Percentiles rank a stretch among this genome's conserved stretches.
Conservation (phyloP, 2,329 filamentous ascomycete genomes). For the Orbilia blumenaviensis region DNA sequence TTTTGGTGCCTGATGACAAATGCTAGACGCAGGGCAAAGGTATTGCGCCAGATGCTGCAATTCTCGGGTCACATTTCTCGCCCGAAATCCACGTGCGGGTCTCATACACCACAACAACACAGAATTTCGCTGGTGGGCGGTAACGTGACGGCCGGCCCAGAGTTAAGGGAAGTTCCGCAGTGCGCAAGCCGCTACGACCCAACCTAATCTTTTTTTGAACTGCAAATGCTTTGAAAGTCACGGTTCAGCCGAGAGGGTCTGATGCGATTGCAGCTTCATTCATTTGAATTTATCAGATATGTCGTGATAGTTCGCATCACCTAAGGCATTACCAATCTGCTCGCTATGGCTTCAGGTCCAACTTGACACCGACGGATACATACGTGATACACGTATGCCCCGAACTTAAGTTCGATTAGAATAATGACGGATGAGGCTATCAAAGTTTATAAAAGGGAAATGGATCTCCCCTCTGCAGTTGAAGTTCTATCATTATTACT, state of each 20-base stretch:
- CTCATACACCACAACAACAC: slow-evolving; percentile 6
- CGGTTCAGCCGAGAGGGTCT: background rate
- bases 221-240: background rate
- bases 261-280: background rate
- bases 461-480: background rate
- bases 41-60: slow-evolving; percentile 1
- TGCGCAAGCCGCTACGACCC: background rate
- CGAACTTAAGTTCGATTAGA: background rate
- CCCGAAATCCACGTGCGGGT: slow-evolving; percentile 49
- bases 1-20: slow-evolving; percentile 32
- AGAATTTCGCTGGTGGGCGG: background rate
- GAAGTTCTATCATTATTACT: background rate
- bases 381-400: background rate
- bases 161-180: background rate
- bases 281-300: background rate
- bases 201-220: slow-evolving; percentile 20
- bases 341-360: background rate
- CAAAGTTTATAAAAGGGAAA: slow-evolving; percentile 15
- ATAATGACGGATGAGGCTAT: no score
- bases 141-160: slow-evolving; percentile 21
- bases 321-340: slow-evolving; percentile 22
- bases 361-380: background rate
- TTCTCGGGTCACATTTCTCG: slow-evolving; percentile 26
- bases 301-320: slow-evolving; percentile 6
- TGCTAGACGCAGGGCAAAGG: background rate